Conservation (phyloP, 2,329 filamentous ascomycete genomes). For the Colletotrichum sp. region DNA sequence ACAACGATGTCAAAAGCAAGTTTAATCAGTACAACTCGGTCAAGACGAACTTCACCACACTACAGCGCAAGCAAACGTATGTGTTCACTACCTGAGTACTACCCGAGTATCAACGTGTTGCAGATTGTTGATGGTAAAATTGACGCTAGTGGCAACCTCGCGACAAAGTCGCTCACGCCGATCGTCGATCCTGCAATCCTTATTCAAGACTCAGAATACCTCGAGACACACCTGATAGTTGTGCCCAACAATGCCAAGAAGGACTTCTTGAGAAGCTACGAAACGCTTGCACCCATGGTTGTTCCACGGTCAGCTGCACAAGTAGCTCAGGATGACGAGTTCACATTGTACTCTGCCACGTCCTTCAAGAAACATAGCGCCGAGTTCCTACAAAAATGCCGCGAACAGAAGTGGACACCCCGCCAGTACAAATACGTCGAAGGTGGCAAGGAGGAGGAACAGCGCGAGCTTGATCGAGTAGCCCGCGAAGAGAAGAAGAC, state of each 20-base stretch:
- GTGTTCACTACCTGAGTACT: not conserved
- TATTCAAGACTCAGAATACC: constrained; percentile 91
- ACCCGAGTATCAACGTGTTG: not conserved
- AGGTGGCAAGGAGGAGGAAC: constrained; percentile 88
- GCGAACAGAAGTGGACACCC: constrained; percentile 93
- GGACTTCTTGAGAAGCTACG: constrained; percentile 89
- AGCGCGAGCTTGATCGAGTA: constrained; percentile 82
- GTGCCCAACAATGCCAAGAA: constrained; percentile 82
- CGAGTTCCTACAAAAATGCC: constrained; percentile 90
- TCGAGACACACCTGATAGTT: constrained; percentile 93
- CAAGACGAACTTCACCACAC: constrained; percentile 80
- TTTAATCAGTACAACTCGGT: constrained; percentile 93
- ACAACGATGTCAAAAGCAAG: constrained; percentile 95
- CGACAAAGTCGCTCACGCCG: constrained; percentile 91
- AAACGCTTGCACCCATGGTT: constrained; percentile 88
- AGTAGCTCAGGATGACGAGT: constrained; percentile 87
- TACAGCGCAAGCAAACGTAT: constrained; percentile 89
- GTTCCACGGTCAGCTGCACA: constrained; percentile 86
- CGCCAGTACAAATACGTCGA: constrained; percentile 93
- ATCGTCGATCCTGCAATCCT: constrained; percentile 83
- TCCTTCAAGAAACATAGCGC: constrained; percentile 89
- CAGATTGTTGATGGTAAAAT: constrained; percentile 14
- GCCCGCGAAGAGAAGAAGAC: constrained; percentile 87
- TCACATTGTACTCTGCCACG: constrained; percentile 85
- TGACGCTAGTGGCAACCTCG: constrained; percentile 77